These are phyloP conservation scores for Starmera stellimalicola DNA, from an alignment of 1,139 yeast genomes.

Conservation along the genomic window DNA sequence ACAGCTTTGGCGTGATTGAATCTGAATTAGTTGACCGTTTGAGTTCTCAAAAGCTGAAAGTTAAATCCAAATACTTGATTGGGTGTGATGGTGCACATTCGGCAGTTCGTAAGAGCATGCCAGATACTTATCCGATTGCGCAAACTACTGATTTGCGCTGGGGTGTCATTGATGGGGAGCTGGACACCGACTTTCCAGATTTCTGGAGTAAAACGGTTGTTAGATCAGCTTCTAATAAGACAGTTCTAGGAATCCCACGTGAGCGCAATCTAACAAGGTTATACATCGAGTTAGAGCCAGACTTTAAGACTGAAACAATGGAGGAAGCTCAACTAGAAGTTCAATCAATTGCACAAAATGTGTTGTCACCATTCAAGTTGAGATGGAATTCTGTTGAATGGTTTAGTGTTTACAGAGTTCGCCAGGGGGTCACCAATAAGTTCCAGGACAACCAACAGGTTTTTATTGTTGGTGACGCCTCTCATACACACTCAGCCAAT, in stretches of 20 bases:
- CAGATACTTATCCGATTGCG: constrained; percentile 25
- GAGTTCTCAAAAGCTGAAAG: constrained; percentile 14
- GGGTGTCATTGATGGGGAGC: constrained; percentile 30
- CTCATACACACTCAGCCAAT: constrained; percentile 31
- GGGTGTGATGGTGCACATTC: constrained; percentile 32
- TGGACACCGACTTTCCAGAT: constrained; percentile 29
- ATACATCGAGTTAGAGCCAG: constrained; percentile 23
- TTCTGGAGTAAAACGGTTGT: constrained; percentile 27
- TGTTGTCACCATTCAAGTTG: constrained; percentile 24
- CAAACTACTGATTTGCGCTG: constrained; percentile 29
- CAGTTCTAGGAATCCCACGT: constrained; percentile 28
- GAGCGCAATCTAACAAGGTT: constrained; percentile 27
- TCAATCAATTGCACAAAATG: constrained; percentile 23
- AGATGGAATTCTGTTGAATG: constrained; percentile 25
- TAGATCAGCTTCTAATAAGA: constrained; percentile 25
- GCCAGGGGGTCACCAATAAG: constrained; percentile 26
- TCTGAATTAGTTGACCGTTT: constrained; percentile 4
- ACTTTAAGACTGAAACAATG: constrained; percentile 5
- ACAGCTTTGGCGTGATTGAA: not conserved
- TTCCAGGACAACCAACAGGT: constrained; percentile 21
- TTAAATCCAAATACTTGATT: constrained; percentile 26
- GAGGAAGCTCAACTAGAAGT: constrained; percentile 12
- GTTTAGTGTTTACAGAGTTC: constrained; percentile 31
- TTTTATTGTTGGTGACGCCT: constrained; percentile 31
- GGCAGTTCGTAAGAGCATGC: constrained; percentile 25